A percentile compares a stretch with the other conserved stretches of the same genome.
Conservation (phyloP, 164 flowering plant genomes). For the Annona cherimola region DNA sequence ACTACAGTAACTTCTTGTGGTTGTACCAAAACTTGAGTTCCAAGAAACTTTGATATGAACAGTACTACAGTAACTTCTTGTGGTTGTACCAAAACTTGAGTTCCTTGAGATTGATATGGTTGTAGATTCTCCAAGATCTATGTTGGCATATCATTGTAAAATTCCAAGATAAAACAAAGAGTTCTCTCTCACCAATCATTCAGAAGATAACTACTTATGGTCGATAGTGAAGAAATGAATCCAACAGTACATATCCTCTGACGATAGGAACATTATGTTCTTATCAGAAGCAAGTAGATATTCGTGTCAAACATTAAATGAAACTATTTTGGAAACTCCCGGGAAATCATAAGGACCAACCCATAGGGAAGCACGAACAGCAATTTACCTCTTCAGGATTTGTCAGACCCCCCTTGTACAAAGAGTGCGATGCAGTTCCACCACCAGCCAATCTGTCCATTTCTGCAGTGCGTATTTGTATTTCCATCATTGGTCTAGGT, state of each 20-base stretch:
- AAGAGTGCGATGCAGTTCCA: constrained; percentile 81
- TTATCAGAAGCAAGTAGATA: not conserved
- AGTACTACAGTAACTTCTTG: not conserved
- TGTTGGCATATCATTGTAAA: not conserved
- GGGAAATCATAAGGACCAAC: not conserved
- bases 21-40: not conserved
- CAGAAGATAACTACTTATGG: not conserved
- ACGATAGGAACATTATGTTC: not conserved
- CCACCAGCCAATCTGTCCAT: constrained; percentile 74
- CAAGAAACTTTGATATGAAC: not conserved
- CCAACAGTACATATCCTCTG: not conserved
- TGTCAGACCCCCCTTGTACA: constrained; percentile 86
- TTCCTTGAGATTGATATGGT: not conserved
- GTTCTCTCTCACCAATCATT: not conserved
- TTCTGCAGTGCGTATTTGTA: constrained; percentile 77
- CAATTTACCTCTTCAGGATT: constrained; percentile 76
- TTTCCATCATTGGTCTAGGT: constrained; percentile 69
- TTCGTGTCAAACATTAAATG: not conserved
- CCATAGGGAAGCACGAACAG: not conserved
- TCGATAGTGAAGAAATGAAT: not conserved
- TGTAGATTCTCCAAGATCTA: not conserved
- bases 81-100: not conserved
- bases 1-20: too few species aligned
- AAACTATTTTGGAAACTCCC: not conserved
- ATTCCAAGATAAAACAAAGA: not conserved